Evolutionary conservation across 1,284 basidiomycete genomes (phyloP).

Genomic region (Apiotrichum gamsii): DNA sequence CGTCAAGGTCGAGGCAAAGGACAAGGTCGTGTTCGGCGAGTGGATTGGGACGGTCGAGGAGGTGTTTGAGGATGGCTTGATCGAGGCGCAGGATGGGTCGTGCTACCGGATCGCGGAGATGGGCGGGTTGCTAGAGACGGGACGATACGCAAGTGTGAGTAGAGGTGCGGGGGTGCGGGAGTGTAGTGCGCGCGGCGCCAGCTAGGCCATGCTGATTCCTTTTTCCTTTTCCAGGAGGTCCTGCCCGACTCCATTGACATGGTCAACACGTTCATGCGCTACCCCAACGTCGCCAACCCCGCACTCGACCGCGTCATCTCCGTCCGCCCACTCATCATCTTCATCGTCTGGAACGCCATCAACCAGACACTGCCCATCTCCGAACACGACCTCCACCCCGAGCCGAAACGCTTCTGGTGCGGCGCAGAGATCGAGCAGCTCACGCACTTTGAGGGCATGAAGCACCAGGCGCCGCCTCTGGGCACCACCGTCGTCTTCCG

Average conservation of each 20-base stretch:
- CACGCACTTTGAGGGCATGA: constrained; percentile 54
- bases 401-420: constrained; percentile 71
- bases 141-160: constrained; percentile 24
- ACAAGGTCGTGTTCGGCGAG: constrained; percentile 72
- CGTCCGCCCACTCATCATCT: constrained; percentile 70
- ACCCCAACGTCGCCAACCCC: constrained; percentile 24
- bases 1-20: constrained; percentile 56
- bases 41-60: constrained; percentile 74
- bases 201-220: no score
- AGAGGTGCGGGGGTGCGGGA: neutral
- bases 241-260: constrained; percentile 14
- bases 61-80: constrained; percentile 75
- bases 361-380: constrained; percentile 65
- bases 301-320: constrained; percentile 49
- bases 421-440: constrained; percentile 61
- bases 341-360: constrained; percentile 79
- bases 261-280: constrained; percentile 36
- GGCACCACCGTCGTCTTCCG: constrained; percentile 42
- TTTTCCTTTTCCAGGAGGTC: constrained; percentile 17
- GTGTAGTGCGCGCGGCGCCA: no score
- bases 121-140: constrained; percentile 44
- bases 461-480: constrained; percentile 34
- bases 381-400: constrained; percentile 55
- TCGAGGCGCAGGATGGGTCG: constrained; percentile 54
- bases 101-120: constrained; percentile 65